Base-by-base conservation (phyloP, 306 rosid genomes). In the Cucurbita ficifolia region DNA sequence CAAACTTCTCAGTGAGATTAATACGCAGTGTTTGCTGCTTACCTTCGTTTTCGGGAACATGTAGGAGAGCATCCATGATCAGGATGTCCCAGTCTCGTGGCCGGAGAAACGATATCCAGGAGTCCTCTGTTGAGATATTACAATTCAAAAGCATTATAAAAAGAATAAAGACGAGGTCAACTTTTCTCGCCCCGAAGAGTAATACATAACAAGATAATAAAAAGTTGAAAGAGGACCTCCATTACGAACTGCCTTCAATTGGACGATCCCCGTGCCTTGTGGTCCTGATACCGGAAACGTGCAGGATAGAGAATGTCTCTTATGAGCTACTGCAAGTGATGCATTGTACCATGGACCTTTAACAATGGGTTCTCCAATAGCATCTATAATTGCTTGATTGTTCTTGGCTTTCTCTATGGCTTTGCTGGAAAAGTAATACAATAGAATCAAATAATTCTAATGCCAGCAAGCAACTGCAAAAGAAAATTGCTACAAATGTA, bases 341-440 rank as follows among this genome's bases (percentile, higher is more conserved):
- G 97, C 96, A 82, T 86, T 89, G 82, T 91, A 94, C 99, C 99
- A 94, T 67, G 97, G 88, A 67, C 99, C 99, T 82, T 83, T 90
- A 60, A 72, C 80, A 71, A 95, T 79, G 54, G 99, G 99, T 78
- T 91, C 92, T 59, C 99, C 99, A 55, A 95, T 82, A 68, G 97
- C 92, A 74, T 89, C 92, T 82, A 65, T 78, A 65, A 95, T 24
- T 70, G 83, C 86, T 68, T 79, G 85, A 85, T 85, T 91, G 72
- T 79, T 79, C 75, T 77, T 80, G 69, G 69, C 89, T 75, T 89
- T 80, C 85, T 95, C 96, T 87, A 95, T 83, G 74, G 97, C 99
- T 84, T 89, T 88, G 81, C 99, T 94, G 89, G 69, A 88, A 59
- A 74, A 22, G 8, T 5, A 74, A 39, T 40, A 7, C 55, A 72